phyloP scores from a whole-genome alignment of 441 rosid species.

The Bocquillonia castaneifolia region DNA sequence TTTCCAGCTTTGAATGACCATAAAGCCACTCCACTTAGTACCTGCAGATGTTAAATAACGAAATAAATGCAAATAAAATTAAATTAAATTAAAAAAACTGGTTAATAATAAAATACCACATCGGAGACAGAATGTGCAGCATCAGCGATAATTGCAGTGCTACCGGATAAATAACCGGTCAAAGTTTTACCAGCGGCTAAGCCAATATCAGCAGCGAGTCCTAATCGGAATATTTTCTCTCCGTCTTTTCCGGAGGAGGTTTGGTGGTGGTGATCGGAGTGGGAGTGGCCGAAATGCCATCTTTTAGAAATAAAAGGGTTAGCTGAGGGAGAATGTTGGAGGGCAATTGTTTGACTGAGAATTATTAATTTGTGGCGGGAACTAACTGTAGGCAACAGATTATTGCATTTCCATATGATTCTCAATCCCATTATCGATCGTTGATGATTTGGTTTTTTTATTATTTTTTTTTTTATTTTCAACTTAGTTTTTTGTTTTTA shows the following conservation, averaged over 20 bases:
- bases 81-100: too few relatives aligned
- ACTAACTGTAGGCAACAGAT: slow-evolving; percentile 31
- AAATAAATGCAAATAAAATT: background rate
- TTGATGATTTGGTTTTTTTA: too few relatives aligned
- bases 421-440: too few relatives aligned
- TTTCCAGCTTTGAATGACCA: slow-evolving; percentile 80
- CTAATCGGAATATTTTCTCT: slow-evolving; percentile 70
- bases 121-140: slow-evolving; percentile 69
- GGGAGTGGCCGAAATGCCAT: slow-evolving; percentile 58
- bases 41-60: slow-evolving; percentile 35
- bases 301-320: slow-evolving; percentile 37
- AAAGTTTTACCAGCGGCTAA: slow-evolving; percentile 57
- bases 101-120: too few relatives aligned
- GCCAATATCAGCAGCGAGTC: slow-evolving; percentile 58
- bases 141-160: slow-evolving; percentile 64
- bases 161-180: slow-evolving; percentile 57
- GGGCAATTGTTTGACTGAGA: slow-evolving; percentile 16
- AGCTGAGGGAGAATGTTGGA: too few relatives aligned
- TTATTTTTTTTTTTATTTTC: too few relatives aligned
- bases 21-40: slow-evolving; percentile 81
- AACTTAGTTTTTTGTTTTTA: too few relatives aligned
- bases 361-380: slow-evolving; percentile 21
- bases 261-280: slow-evolving; percentile 31
- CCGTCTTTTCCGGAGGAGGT: slow-evolving; percentile 37
- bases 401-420: too few relatives aligned